These are phyloP conservation scores for Bisporella sp. DNA, from an alignment of 2,329 filamentous ascomycete species.

Conservation along the genomic window DNA sequence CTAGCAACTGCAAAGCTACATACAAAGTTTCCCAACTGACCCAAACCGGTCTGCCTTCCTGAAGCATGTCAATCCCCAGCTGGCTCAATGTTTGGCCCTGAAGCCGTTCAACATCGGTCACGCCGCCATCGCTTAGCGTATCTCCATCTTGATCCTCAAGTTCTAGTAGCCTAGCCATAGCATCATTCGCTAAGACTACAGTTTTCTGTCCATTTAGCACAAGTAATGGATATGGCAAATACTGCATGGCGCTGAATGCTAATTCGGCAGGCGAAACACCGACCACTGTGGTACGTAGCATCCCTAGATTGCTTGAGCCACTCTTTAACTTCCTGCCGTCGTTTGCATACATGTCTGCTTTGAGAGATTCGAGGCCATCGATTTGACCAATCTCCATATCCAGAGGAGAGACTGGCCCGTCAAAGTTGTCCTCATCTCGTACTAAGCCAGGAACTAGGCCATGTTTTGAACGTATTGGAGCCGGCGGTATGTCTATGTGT, in stretches of 20 bases:
- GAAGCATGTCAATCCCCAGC: conserved; percentile 66
- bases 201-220: conserved; percentile 64
- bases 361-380: conserved; percentile 22
- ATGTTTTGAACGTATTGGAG: too few relatives aligned
- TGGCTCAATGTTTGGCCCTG: conserved; percentile 61
- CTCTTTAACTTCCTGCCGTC: not conserved
- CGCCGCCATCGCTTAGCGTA: conserved; percentile 33
- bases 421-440: not conserved
- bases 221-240: conserved; percentile 64
- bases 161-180: conserved; percentile 63
- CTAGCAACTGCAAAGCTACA: not conserved
- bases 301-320: too few relatives aligned
- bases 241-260: conserved; percentile 64
- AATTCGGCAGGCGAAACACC: conserved; percentile 40
- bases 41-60: conserved; percentile 56
- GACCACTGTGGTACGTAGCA: too few relatives aligned
- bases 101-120: conserved; percentile 47
- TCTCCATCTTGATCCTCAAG: conserved; percentile 38
- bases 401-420: conserved; percentile 17
- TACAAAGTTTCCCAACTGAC: conserved; percentile 42
- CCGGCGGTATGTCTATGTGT: too few relatives aligned
- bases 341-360: not conserved
- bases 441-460: too few relatives aligned
- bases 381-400: conserved; percentile 21
- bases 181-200: conserved; percentile 67